phyloP scores from a whole-genome alignment of 2,329 filamentous ascomycete species.

The Delphinella strobiligena region DNA sequence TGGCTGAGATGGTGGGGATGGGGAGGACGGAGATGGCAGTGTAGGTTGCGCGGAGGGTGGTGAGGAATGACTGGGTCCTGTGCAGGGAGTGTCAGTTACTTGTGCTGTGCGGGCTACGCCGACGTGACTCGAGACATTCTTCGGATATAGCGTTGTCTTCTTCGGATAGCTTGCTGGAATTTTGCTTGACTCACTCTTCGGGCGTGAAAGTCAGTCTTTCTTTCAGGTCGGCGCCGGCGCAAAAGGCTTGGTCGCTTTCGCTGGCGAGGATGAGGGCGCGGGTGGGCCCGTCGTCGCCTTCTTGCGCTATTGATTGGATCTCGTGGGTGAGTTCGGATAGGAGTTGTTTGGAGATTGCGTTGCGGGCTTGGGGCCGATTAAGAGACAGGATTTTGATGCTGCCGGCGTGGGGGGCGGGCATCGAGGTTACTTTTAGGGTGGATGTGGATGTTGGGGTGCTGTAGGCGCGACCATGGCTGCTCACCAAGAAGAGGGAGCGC shows the following conservation, averaged over 20 bases:
- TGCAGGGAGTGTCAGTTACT: constrained; percentile 3
- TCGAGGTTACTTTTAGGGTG: constrained; percentile 54
- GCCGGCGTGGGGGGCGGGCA: constrained; percentile 68
- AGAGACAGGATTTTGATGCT: constrained; percentile 81
- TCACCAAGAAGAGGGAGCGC: not conserved
- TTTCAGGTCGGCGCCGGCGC: constrained; percentile 88
- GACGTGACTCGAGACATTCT: too few species aligned
- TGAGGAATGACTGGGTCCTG: constrained; percentile 70
- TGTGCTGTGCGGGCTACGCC: too few species aligned
- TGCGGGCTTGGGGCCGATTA: constrained; percentile 73
- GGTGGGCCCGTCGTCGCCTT: constrained; percentile 48
- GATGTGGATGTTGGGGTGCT: constrained; percentile 15
- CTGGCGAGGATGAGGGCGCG: constrained; percentile 75
- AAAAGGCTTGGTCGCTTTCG: constrained; percentile 78
- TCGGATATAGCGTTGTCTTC: too few species aligned
- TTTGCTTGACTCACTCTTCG: too few species aligned
- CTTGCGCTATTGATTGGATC: constrained; percentile 56
- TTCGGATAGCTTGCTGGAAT: too few species aligned
- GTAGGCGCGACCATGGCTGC: constrained; percentile 6
- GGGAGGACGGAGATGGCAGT: constrained; percentile 60
- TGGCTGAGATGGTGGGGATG: constrained; percentile 80
- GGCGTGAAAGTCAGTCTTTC: constrained; percentile 67
- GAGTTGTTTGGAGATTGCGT: constrained; percentile 76
- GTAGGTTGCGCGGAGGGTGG: constrained; percentile 64
- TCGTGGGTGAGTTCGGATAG: constrained; percentile 60